Evolutionary conservation across 2,329 filamentous ascomycete species (phyloP).

Genomic region (Ceratocystis diversiconidia): DNA sequence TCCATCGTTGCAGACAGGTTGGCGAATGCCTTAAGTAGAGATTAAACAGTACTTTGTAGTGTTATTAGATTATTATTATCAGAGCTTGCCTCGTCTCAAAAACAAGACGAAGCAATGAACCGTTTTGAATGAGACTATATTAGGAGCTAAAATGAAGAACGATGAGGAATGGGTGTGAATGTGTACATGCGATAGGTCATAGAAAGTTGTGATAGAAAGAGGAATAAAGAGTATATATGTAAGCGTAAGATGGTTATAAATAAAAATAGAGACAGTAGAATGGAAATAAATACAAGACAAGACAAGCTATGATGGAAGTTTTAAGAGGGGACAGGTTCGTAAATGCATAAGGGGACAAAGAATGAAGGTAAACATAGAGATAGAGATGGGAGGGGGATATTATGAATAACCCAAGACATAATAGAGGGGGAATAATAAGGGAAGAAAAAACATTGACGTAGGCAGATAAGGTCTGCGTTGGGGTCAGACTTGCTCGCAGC

Average conservation of each 20-base stretch:
- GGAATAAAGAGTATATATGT: neutral
- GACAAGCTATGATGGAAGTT: neutral
- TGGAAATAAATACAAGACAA: neutral
- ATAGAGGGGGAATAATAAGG: neutral
- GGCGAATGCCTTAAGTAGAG: neutral
- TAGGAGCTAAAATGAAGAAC: neutral
- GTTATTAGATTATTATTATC: neutral
- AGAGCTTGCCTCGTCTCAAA: neutral
- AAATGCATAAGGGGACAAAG: neutral
- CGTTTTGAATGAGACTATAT: neutral
- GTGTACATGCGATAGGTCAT: neutral
- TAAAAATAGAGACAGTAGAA: neutral
- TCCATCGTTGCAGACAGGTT: neutral
- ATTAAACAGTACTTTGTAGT: slow-evolving; percentile 2
- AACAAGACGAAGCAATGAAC: neutral
- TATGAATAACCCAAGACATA: neutral
- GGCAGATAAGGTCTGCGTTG: too few species aligned
- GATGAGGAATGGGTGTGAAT: neutral
- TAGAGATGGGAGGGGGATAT: neutral
- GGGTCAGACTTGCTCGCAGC: too few species aligned
- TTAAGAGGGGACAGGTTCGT: neutral
- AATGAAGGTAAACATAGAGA: neutral
- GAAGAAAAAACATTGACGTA: neutral
- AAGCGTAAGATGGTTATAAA: neutral
- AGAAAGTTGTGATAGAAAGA: neutral